Conservation (phyloP, 805 yeast species). For the Clavispora fructus region DNA sequence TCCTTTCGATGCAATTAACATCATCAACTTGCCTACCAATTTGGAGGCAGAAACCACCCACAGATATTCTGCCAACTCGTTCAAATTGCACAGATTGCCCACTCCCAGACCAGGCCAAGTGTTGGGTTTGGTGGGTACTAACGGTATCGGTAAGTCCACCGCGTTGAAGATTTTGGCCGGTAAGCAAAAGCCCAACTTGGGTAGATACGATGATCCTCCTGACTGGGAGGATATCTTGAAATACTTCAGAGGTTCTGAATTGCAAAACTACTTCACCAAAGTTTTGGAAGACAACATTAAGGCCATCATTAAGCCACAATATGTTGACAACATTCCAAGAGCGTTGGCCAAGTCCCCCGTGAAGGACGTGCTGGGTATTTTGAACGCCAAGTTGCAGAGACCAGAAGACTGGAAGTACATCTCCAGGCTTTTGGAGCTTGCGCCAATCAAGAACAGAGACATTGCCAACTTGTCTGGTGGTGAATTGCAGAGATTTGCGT, state of each 20-base stretch:
- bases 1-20: constrained; percentile 95
- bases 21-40: constrained; percentile 94
- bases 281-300: constrained; percentile 89
- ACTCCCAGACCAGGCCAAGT: constrained; percentile 99
- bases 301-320: constrained; percentile 98
- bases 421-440: constrained; percentile 67
- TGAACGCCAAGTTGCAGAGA: constrained; percentile 74
- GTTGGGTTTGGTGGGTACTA: constrained; percentile 94
- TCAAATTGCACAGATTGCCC: constrained; percentile 94
- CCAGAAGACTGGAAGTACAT: constrained; percentile 60
- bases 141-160: constrained; percentile 98
- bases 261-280: constrained; percentile 93
- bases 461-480: constrained; percentile 93
- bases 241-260: constrained; percentile 93
- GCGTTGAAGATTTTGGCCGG: constrained; percentile 96
- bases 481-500: constrained; percentile 96
- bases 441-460: constrained; percentile 77
- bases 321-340: constrained; percentile 95
- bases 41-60: constrained; percentile 90
- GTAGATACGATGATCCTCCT: constrained; percentile 92
- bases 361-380: constrained; percentile 77
- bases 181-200: constrained; percentile 94
- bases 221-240: constrained; percentile 92
- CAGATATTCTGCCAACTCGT: constrained; percentile 95
- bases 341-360: constrained; percentile 86